A percentile compares a stretch with the other conserved stretches of the same genome.
These are phyloP conservation scores for Colletotrichum sojae DNA, from an alignment of 2,329 filamentous ascomycete species.

Conservation along the genomic window DNA sequence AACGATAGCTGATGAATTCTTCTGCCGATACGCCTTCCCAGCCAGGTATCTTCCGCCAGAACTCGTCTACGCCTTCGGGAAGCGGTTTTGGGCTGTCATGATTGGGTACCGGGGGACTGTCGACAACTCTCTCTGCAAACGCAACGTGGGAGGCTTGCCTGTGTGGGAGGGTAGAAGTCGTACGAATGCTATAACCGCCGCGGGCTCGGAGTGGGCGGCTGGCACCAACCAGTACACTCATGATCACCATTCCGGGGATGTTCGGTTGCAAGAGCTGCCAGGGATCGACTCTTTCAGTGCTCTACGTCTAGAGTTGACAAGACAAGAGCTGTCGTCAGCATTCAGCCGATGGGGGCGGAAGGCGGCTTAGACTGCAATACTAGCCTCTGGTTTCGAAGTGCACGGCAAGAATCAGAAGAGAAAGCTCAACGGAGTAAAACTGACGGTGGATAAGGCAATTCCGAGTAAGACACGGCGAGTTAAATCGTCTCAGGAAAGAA, in stretches of 20 bases:
- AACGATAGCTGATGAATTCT: slow-evolving; percentile 67
- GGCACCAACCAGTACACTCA: not conserved
- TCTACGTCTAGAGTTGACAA: too few species aligned
- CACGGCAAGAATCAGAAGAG: too few species aligned
- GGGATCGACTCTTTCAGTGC: too few species aligned
- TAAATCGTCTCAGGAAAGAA: not conserved
- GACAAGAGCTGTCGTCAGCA: too few species aligned
- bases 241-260: not conserved
- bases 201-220: not conserved
- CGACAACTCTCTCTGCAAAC: not conserved
- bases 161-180: slow-evolving; percentile 7
- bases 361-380: too few species aligned
- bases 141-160: slow-evolving; percentile 15
- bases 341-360: too few species aligned
- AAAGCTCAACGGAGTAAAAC: not conserved
- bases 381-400: too few species aligned
- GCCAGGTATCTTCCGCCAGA: slow-evolving; percentile 65
- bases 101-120: not conserved
- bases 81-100: not conserved
- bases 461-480: not conserved
- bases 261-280: too few species aligned
- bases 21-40: slow-evolving; percentile 64
- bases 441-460: not conserved
- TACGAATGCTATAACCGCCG: not conserved
- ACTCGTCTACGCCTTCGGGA: slow-evolving; percentile 50